Conservation (phyloP, 2,329 filamentous ascomycete species). For the Trichoderma sp. region DNA sequence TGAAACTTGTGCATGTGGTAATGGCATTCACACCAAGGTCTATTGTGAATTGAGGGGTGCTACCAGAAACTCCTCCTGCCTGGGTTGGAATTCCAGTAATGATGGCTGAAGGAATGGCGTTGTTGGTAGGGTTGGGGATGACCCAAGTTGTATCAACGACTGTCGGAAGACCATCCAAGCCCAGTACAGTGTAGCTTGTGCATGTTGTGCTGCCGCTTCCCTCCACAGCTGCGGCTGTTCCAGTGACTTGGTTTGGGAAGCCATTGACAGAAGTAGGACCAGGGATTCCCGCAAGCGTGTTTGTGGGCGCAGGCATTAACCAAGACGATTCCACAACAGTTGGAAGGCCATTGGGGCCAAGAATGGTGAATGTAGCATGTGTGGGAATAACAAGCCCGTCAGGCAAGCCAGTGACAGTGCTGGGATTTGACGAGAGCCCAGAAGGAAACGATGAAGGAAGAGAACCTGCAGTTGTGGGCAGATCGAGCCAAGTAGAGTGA, state of each 20-base stretch:
- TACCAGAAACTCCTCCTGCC: slow-evolving; percentile 19
- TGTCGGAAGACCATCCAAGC: slow-evolving; percentile 38
- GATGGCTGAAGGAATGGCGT: slow-evolving; percentile 18
- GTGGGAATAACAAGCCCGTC: slow-evolving; percentile 22
- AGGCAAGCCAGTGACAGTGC: slow-evolving; percentile 17
- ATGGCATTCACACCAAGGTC: slow-evolving; percentile 30
- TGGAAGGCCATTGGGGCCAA: slow-evolving; percentile 28
- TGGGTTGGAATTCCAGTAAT: slow-evolving; percentile 18
- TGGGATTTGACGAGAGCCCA: slow-evolving; percentile 21
- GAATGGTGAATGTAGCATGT: slow-evolving; percentile 20
- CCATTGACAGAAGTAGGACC: slow-evolving; percentile 22
- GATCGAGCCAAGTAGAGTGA: slow-evolving; percentile 42
- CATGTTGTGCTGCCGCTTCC: slow-evolving; percentile 33
- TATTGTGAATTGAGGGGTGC: slow-evolving; percentile 24
- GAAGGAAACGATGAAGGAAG: slow-evolving; percentile 25
- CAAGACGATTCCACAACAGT: slow-evolving; percentile 30
- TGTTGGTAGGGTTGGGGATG: slow-evolving; percentile 34
- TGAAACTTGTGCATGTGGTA: slow-evolving; percentile 38
- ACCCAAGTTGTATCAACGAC: slow-evolving; percentile 40
- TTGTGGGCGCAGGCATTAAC: slow-evolving; percentile 35
- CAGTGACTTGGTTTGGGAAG: slow-evolving; percentile 14
- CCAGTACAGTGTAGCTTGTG: slow-evolving; percentile 39
- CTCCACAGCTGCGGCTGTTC: slow-evolving; percentile 30
- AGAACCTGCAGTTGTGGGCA: background rate
- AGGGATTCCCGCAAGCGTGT: slow-evolving; percentile 29